Percentiles rank a stretch among this genome's conserved stretches.
phyloP scores from a whole-genome alignment of 495 filamentous ascomycete species.

The Neurospora sp. region DNA sequence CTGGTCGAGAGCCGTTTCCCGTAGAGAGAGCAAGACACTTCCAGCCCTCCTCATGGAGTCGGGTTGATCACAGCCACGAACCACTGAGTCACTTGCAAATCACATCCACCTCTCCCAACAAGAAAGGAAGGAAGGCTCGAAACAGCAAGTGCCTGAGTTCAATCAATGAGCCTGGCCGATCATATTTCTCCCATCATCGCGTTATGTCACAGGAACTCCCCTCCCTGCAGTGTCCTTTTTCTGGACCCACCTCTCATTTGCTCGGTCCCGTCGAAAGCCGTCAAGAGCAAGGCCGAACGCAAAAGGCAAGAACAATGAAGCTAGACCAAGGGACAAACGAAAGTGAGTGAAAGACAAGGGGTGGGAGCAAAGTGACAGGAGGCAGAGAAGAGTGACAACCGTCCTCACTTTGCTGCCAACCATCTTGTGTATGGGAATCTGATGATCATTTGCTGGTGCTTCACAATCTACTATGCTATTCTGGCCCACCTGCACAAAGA shows the following conservation, averaged over 20 bases:
- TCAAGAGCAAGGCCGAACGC: background rate
- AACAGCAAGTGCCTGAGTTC: background rate
- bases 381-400: background rate
- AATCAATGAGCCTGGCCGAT: background rate
- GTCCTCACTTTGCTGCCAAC: background rate
- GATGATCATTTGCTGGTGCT: background rate
- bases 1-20: background rate
- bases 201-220: background rate
- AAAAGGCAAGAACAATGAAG: background rate
- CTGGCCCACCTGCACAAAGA: background rate
- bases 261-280: background rate
- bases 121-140: background rate
- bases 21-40: background rate
- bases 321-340: background rate
- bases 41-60: background rate
- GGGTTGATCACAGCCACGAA: background rate
- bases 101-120: background rate
- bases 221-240: background rate
- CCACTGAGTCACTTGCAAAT: background rate
- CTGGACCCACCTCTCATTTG: background rate
- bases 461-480: background rate
- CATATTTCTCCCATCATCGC: background rate
- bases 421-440: background rate
- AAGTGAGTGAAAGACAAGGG: background rate
- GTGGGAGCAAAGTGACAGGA: background rate